These are phyloP conservation scores for Neurospora hispaniola DNA, from an alignment of 495 filamentous ascomycete species.

Conservation along the genomic window DNA sequence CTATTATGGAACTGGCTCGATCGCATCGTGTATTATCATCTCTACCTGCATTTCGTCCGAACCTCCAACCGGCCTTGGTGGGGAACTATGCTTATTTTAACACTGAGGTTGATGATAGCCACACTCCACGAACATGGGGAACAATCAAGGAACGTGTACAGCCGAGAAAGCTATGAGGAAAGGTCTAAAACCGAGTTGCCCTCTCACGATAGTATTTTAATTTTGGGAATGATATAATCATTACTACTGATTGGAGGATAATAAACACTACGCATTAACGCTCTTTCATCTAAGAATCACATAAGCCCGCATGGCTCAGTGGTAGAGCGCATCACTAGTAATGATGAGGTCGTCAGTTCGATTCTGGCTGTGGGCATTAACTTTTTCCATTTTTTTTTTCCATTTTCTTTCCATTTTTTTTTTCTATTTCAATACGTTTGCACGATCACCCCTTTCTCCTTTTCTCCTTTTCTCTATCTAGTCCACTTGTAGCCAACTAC, in stretches of 20 bases:
- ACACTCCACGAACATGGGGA: too few species aligned
- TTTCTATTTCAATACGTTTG: not conserved
- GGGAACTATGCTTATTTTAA: not conserved
- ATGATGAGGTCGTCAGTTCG: conserved; percentile 17
- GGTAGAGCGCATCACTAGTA: conserved; percentile 19
- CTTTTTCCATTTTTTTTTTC: not conserved
- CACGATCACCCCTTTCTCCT: not conserved
- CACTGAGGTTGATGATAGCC: not conserved
- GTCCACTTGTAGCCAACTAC: too few species aligned
- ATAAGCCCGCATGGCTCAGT: conserved; percentile 16
- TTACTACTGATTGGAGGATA: too few species aligned
- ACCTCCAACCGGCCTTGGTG: not conserved
- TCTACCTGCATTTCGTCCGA: not conserved
- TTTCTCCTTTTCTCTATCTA: not conserved
- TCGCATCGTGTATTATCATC: not conserved
- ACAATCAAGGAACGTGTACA: too few species aligned
- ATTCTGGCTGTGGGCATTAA: conserved; percentile 15
- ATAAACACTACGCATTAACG: not conserved
- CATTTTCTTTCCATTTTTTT: not conserved
- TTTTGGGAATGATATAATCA: not conserved
- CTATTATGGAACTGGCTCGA: not conserved
- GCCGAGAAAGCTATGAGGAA: too few species aligned
- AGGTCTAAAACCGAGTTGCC: too few species aligned
- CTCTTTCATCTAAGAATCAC: not conserved
- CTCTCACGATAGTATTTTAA: not conserved